Evolutionary conservation across 345 rosid species (phyloP).

Genomic region (Schrenkiella parvula): DNA sequence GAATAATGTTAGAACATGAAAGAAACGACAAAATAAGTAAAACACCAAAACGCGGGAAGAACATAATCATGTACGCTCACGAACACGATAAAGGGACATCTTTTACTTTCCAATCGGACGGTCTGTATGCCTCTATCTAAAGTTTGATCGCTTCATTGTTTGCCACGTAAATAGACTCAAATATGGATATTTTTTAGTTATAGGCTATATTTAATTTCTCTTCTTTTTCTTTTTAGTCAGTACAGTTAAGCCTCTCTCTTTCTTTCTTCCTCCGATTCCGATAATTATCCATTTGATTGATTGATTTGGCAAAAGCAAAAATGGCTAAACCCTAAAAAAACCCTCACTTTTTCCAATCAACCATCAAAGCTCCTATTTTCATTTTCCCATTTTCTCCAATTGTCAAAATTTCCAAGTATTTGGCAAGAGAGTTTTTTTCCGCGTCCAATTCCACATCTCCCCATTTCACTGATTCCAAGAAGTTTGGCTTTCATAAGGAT

Average conservation of each 20-base stretch:
- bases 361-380: no score
- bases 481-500: not conserved
- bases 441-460: not conserved
- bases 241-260: not conserved
- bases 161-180: not conserved
- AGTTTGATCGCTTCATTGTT: not conserved
- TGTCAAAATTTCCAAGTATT: not conserved
- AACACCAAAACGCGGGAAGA: conserved; percentile 10
- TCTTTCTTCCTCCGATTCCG: not conserved
- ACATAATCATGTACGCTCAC: not conserved
- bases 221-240: not conserved
- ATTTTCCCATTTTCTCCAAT: not conserved
- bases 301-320: not conserved
- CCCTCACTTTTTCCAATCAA: not conserved
- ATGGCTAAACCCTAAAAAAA: not conserved
- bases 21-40: not conserved
- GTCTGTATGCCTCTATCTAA: not conserved
- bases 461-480: not conserved
- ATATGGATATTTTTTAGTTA: no score
- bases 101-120: not conserved
- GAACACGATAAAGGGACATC: not conserved
- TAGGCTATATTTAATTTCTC: not conserved
- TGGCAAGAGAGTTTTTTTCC: no score
- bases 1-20: no score
- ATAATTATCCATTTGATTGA: not conserved